Evolutionary conservation across 176 grass and related monocot genomes (phyloP).

Genomic region (Eleusine indica): DNA sequence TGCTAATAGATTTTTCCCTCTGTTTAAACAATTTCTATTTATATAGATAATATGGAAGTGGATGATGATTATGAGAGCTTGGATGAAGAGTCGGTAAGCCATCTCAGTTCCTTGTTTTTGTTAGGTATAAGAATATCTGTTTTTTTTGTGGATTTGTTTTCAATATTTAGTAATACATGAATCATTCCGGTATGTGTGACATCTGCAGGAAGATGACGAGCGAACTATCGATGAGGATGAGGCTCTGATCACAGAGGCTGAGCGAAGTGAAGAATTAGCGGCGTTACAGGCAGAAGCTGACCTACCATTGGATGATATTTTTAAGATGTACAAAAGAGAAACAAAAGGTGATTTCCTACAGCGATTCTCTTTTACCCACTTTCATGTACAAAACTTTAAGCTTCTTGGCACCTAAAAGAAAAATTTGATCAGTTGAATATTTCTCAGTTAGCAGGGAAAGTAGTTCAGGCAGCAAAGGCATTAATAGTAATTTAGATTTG

Average conservation of each 20-base stretch:
- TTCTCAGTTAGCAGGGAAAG: conserved; percentile 93
- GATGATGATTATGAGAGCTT: conserved; percentile 75
- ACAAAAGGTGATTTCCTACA: conserved; percentile 45
- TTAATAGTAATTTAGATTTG: conserved; percentile 41
- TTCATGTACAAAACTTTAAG: conserved; percentile 22
- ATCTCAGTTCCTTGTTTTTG: conserved; percentile 19
- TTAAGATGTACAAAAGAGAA: conserved; percentile 54
- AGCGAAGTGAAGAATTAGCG: conserved; percentile 78
- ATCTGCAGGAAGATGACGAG: conserved; percentile 88
- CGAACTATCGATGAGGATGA: conserved; percentile 88
- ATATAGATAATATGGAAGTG: conserved; percentile 64
- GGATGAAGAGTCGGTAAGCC: conserved; percentile 77
- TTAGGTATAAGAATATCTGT: neutral
- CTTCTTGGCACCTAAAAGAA: conserved; percentile 43
- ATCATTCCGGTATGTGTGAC: conserved; percentile 16
- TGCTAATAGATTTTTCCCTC: neutral
- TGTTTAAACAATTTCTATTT: conserved; percentile 34
- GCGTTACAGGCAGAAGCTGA: conserved; percentile 93
- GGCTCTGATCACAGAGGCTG: conserved; percentile 84
- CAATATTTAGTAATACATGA: conserved; percentile 7
- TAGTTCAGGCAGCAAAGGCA: conserved; percentile 52
- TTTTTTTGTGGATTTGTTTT: neutral
- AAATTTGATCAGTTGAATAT: conserved; percentile 77
- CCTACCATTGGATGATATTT: conserved; percentile 76
- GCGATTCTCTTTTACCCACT: conserved; percentile 32